phyloP scores from a whole-genome alignment of 495 filamentous ascomycete species.

The Zalerion maritima region DNA sequence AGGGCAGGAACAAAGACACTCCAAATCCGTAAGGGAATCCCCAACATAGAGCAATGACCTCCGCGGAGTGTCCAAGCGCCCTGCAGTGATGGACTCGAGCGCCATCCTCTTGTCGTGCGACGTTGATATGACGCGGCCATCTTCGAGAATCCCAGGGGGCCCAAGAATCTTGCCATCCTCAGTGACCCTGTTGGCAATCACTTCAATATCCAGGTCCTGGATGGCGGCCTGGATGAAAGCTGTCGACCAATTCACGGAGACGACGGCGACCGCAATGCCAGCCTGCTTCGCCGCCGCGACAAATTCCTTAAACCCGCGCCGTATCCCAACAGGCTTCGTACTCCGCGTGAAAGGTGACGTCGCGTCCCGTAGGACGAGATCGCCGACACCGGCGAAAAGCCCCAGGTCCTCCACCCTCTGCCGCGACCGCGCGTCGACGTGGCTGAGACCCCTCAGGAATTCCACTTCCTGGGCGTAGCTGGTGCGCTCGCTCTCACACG shows the following conservation, averaged over 20 bases:
- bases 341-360: slow-evolving; percentile 12
- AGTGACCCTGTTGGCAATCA: slow-evolving; percentile 19
- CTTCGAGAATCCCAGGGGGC: slow-evolving; percentile 13
- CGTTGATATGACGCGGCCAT: slow-evolving; percentile 10
- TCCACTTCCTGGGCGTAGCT: slow-evolving; percentile 18
- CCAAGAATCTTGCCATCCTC: slow-evolving; percentile 19
- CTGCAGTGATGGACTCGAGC: slow-evolving; percentile 8
- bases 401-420: slow-evolving; percentile 16
- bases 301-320: slow-evolving; percentile 22
- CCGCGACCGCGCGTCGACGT: slow-evolving; percentile 21
- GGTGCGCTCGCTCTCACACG: slow-evolving; percentile 7
- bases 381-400: slow-evolving; percentile 18
- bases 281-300: slow-evolving; percentile 6
- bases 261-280: slow-evolving; percentile 19
- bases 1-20: slow-evolving; percentile 22
- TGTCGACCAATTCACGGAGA: slow-evolving; percentile 29
- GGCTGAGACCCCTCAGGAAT: slow-evolving; percentile 20
- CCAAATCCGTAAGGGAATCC: slow-evolving; percentile 22
- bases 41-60: slow-evolving; percentile 16
- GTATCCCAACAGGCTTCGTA: slow-evolving; percentile 13
- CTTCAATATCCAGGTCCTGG: slow-evolving; percentile 10
- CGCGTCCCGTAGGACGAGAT: slow-evolving; percentile 9
- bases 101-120: slow-evolving; percentile 18
- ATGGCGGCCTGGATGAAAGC: slow-evolving; percentile 23
- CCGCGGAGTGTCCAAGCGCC: slow-evolving; percentile 3